These are phyloP conservation scores for Fomitopsis pulvina DNA, from an alignment of 768 basidiomycete genomes.

Conservation along the genomic window DNA sequence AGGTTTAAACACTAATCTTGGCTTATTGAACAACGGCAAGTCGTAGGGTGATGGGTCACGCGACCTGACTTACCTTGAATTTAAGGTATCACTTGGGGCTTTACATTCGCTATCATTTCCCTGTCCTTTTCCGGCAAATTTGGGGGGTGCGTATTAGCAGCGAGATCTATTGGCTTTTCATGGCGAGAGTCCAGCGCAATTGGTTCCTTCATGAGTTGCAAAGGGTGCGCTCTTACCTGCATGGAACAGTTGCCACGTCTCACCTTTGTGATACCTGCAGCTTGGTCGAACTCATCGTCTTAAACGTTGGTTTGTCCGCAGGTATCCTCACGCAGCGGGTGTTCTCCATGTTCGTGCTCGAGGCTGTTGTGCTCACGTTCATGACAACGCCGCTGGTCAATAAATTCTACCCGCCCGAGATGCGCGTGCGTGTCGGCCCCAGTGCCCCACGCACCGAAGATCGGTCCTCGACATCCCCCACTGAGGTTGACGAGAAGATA, in stretches of 20 bases:
- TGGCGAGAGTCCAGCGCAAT: conserved; percentile 77
- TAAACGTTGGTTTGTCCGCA: conserved; percentile 79
- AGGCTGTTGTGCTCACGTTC: conserved; percentile 71
- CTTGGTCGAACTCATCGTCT: conserved; percentile 82
- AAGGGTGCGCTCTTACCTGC: conserved; percentile 51
- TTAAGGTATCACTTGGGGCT: conserved; percentile 70
- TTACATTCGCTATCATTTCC: conserved; percentile 63
- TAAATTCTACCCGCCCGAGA: conserved; percentile 63
- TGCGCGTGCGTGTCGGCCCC: conserved; percentile 33
- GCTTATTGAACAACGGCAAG: conserved; percentile 59
- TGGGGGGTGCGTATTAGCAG: conserved; percentile 53
- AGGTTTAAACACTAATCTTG: conserved; percentile 76
- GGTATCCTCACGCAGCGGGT: conserved; percentile 54
- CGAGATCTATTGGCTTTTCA: conserved; percentile 56
- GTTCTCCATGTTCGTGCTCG: conserved; percentile 88
- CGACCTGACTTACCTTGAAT: too few relatives aligned
- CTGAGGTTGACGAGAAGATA: background rate
- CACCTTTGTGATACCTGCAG: conserved; percentile 22
- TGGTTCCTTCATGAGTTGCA: conserved; percentile 85
- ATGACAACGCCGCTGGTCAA: conserved; percentile 81
- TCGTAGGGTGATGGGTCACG: background rate
- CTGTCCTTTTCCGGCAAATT: conserved; percentile 82
- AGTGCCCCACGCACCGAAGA: background rate
- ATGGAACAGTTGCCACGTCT: background rate
- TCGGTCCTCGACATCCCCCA: background rate